These are phyloP conservation scores for Knufia petricola DNA, from an alignment of 2,329 filamentous ascomycete species.

Conservation along the genomic window DNA sequence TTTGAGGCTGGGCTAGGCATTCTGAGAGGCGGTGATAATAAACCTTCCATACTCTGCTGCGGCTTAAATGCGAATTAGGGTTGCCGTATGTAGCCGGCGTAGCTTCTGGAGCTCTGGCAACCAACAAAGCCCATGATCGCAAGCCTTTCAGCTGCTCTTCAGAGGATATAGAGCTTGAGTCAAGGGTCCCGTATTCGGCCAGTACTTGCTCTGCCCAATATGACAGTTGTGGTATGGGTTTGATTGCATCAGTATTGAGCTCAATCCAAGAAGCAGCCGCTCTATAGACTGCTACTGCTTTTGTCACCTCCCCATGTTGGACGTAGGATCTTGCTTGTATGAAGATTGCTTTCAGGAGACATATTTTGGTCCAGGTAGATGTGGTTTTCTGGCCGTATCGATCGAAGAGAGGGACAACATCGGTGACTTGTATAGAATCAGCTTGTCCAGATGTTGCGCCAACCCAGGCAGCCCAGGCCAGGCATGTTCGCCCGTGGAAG, in stretches of 20 bases:
- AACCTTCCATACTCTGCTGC: conserved; percentile 68
- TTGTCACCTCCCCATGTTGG: conserved; percentile 24
- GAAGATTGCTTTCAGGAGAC: conserved; percentile 68
- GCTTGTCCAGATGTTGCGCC: conserved; percentile 8
- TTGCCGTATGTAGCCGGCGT: conserved; percentile 17
- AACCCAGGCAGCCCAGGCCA: conserved; percentile 49
- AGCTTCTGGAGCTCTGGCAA: conserved; percentile 13
- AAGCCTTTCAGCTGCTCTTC: conserved; percentile 39
- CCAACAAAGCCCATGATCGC: conserved; percentile 32
- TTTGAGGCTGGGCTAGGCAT: conserved; percentile 33
- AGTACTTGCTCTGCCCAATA: conserved; percentile 72
- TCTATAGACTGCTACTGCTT: conserved; percentile 58
- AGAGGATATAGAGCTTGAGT: conserved; percentile 18
- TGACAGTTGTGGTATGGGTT: conserved; percentile 54
- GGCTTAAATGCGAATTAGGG: conserved; percentile 28
- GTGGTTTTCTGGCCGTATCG: conserved; percentile 20
- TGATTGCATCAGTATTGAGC: conserved; percentile 27
- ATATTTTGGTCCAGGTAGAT: conserved; percentile 71
- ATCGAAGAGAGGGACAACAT: conserved; percentile 44
- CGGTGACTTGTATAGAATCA: conserved; percentile 56
- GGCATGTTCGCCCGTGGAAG: conserved; percentile 70
- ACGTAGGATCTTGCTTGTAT: conserved; percentile 53
- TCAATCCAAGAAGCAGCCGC: conserved; percentile 55
- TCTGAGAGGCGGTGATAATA: conserved; percentile 73
- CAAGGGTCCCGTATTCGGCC: conserved; percentile 50